phyloP scores from a whole-genome alignment of 345 rosid species.

The Ricinus communis region DNA sequence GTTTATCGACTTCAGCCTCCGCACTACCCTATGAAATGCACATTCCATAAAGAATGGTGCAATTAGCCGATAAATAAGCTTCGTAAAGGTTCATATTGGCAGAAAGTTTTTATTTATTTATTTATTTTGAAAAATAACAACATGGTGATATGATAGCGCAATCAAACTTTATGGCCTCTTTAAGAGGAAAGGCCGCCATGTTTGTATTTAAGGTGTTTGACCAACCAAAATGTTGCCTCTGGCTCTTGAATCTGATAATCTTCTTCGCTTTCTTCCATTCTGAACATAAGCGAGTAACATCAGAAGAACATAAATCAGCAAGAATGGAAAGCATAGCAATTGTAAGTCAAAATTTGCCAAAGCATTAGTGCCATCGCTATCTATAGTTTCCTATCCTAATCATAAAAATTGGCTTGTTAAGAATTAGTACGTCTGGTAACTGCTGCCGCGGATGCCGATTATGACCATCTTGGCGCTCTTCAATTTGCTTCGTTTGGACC shows the following conservation, averaged over 20 bases:
- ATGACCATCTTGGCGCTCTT: constrained; percentile 13
- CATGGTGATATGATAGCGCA: too few relatives aligned
- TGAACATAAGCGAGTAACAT: constrained; percentile 13
- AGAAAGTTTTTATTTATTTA: too few relatives aligned
- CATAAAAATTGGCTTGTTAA: neutral
- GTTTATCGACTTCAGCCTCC: constrained; percentile 19
- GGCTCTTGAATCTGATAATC: neutral
- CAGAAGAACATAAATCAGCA: constrained; percentile 6
- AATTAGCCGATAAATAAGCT: neutral
- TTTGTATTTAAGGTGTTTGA: too few relatives aligned
- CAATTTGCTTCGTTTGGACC: constrained; percentile 17
- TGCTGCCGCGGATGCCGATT: constrained; percentile 12
- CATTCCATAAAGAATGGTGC: constrained; percentile 14
- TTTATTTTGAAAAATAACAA: too few relatives aligned
- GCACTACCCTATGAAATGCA: constrained; percentile 18
- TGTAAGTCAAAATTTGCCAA: too few relatives aligned
- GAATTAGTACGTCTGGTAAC: constrained; percentile 14
- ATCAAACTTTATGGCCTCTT: too few relatives aligned
- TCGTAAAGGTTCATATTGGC: neutral
- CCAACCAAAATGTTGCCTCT: constrained; percentile 23
- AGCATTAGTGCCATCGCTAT: too few relatives aligned
- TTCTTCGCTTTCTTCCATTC: constrained; percentile 23
- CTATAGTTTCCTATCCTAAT: too few relatives aligned
- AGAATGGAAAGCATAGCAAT: neutral
- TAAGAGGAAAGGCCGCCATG: too few relatives aligned